Evolutionary conservation across 495 filamentous ascomycete species (phyloP), one percentile per base, ranked within the genome.

Genomic region (Aspergillus asperescens): DNA sequence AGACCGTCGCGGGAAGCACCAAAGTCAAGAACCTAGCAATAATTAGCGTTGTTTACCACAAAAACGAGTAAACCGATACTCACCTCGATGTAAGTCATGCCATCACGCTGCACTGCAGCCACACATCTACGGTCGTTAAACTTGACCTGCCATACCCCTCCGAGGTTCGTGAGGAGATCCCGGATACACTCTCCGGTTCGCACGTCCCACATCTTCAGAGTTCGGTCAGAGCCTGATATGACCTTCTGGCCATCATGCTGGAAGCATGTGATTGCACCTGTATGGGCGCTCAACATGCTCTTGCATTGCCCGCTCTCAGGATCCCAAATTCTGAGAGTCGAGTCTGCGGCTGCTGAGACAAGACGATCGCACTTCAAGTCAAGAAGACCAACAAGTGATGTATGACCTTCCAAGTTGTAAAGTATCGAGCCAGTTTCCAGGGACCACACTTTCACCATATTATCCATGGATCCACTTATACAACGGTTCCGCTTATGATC

Each of bases 391-490:
- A 99, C 91, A 32, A 99, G 81, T 25, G 93, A 86, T n/a, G 85
- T 84, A 66, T 97, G 91, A 29, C 93, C 91, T 67, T 97, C 93
- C 1, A 99, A 81, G 28, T 89, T 97, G 67, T 92, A 87, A 7
- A 97, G 72, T 46, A 88, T 84, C 2, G 83, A 72, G 1, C 93
- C 93, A 27, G 86, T 93, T 32, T 90, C 86, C n/a, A 99, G 76
- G 15, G 91, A 95, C 93, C 93, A 99, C 22, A 99, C 89, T 72
- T 97, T 97, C 58, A 99, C 92, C 58, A 88, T 76, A 62, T 93
- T 95, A 58, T 99, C 93, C 93, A 99, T 99, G 10, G 90, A 95
- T 32, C 93, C 93, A 61, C 90, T 96, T 63, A 99, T 97, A 69
- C 93, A 99, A 37, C 90, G 86, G 55, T 92, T 95, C 48, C 93